Base-by-base conservation (phyloP, 306 rosid species). In the Geum urbanum region DNA sequence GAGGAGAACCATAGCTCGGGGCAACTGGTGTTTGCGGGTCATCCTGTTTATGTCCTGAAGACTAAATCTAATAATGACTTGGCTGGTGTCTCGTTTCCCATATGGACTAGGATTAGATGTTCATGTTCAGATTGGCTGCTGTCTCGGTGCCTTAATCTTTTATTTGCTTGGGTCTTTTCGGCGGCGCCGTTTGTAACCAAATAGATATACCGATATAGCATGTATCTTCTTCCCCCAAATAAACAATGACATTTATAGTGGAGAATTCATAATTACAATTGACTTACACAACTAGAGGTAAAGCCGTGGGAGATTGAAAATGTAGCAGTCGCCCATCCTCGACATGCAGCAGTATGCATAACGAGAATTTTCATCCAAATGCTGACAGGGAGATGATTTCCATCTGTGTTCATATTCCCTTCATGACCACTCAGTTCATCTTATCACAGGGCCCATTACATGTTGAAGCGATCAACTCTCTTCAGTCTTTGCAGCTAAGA, bases 161-260 rank as follows among this genome's bases (percentile, higher is more conserved):
- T 24, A 24, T 24, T 24, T 24, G 27, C 27, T 24, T 24, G 27
- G 27, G 27, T 24, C 27, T 24, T 24, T 24, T 24, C 27, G 27
- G 27, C 27, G 27, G 27, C 27, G 27, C 27, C 27, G 27, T 24
- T 24, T 24, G 27, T 24, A 24, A 24, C 37, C 37, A 32, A 32
- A 32, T 32, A 32, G 37, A 32, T 32, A 32, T 32, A 3, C 37
- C 0, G 37, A 32, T 32, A 32, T 3, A 12, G 5, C 22, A 27
- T 70, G 48, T 22, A 72, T 55, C 72, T 10, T 39, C 56, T 49
- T 70, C 41, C 72, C 72, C 62, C 10, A 32, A 67, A 55, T 70
- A 81, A 80, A 75, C 64, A 43, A 18, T 12, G 37, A 43, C 7
- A 76, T 69, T 77, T 79, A 79, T 76, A 75, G n/a, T 14, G 11